Evolutionary conservation across 1,284 basidiomycete species (phyloP).

Genomic region (Irpex sp.): DNA sequence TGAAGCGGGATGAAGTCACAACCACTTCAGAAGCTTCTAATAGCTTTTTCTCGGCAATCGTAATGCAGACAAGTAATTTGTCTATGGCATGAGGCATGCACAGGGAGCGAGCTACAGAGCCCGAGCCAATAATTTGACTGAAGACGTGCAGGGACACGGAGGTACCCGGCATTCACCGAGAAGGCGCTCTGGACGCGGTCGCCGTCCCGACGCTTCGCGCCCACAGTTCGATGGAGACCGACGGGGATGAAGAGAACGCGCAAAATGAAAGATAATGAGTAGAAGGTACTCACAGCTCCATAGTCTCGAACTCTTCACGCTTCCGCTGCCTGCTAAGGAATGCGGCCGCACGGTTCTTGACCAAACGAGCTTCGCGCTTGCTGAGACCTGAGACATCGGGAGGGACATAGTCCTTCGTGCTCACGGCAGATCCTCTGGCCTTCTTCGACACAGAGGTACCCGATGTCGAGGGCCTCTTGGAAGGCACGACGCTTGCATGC

Average conservation of each 20-base stretch:
- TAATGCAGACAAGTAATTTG: background rate
- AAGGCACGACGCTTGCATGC: slow-evolving; percentile 26
- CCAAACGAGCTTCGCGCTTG: slow-evolving; percentile 86
- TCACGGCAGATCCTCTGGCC: slow-evolving; percentile 57
- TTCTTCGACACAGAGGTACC: slow-evolving; percentile 48
- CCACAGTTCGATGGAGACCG: background rate
- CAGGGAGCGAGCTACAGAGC: background rate
- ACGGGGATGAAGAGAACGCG: background rate
- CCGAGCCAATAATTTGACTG: background rate
- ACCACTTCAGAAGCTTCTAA: background rate
- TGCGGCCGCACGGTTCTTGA: slow-evolving; percentile 89
- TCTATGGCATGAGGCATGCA: background rate
- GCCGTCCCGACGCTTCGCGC: background rate
- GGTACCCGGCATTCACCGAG: slow-evolving; percentile 4
- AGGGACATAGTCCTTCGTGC: slow-evolving; percentile 80
- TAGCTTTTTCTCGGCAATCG: background rate
- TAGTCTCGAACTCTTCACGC: slow-evolving; percentile 87
- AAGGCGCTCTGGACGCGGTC: background rate
- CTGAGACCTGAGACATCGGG: slow-evolving; percentile 85
- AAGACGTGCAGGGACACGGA: slow-evolving; percentile 1
- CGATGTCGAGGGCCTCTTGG: slow-evolving; percentile 15
- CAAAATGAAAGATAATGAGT: slow-evolving; percentile 22
- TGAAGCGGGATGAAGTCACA: background rate
- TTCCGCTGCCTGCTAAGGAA: slow-evolving; percentile 89
- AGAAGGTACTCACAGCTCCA: slow-evolving; percentile 69